Percentiles rank a stretch among this genome's conserved stretches.
Conservation (phyloP, 1,284 basidiomycete genomes). For the Cronartium quercuum region DNA sequence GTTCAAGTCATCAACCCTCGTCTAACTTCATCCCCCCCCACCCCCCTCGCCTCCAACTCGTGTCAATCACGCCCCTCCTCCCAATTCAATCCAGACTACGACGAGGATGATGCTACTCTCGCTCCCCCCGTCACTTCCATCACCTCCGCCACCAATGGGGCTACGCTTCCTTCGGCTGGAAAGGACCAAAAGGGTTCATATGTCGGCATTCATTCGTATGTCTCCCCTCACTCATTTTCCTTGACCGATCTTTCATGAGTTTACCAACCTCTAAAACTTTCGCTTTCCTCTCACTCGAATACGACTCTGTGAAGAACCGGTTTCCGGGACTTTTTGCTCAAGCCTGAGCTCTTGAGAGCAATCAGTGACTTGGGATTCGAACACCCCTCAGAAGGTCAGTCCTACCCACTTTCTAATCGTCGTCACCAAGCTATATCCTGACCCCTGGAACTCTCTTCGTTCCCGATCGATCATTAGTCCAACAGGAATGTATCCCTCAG, state of each 20-base stretch:
- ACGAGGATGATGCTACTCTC: conserved; percentile 35
- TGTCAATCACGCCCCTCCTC: conserved; percentile 8
- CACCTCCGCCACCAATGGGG: conserved; percentile 12
- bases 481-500: conserved; percentile 99
- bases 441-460: background rate
- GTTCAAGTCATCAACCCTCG: background rate
- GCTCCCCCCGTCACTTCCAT: conserved; percentile 7
- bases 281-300: background rate
- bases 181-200: conserved; percentile 68
- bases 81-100: conserved; percentile 25
- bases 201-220: conserved; percentile 80
- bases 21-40: background rate
- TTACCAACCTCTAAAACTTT: background rate
- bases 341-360: conserved; percentile 91
- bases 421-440: background rate
- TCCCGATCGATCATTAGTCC: conserved; percentile 58
- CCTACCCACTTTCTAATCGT: background rate
- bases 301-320: conserved; percentile 17
- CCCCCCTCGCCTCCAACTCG: conserved; percentile 1
- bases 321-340: conserved; percentile 84
- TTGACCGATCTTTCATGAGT: background rate
- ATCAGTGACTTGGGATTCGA: conserved; percentile 99
- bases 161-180: conserved; percentile 3
- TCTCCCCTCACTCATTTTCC: background rate
- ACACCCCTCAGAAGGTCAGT: conserved; percentile 94